Conservation (phyloP, 176 grass and related monocot species). For the Eragrostis nindensis region DNA sequence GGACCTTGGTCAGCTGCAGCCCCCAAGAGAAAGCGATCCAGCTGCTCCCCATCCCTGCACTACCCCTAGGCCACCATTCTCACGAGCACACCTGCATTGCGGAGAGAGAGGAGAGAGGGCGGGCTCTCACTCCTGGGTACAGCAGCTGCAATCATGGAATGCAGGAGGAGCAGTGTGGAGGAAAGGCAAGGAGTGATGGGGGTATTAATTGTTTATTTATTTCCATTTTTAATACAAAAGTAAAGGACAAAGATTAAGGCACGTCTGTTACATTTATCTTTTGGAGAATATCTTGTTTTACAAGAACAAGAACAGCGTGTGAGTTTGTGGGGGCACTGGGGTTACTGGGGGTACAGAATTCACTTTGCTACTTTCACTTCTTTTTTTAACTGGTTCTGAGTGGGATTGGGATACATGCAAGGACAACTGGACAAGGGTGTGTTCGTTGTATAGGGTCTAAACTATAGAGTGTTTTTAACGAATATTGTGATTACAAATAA, state of each 20-base stretch:
- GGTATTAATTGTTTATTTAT: slow-evolving; percentile 55
- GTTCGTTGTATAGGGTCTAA: too few species aligned
- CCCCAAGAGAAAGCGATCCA: slow-evolving; percentile 48
- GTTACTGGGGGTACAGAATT: not conserved
- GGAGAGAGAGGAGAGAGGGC: not conserved
- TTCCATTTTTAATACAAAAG: slow-evolving; percentile 26
- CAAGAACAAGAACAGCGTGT: slow-evolving; percentile 27
- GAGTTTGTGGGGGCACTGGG: slow-evolving; percentile 31
- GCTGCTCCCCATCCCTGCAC: slow-evolving; percentile 44
- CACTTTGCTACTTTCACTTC: slow-evolving; percentile 38
- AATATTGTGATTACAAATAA: too few species aligned
- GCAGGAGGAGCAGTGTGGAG: slow-evolving; percentile 1
- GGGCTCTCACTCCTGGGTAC: slow-evolving; percentile 31
- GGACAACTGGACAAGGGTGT: not conserved
- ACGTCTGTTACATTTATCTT: not conserved
- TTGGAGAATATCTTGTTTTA: slow-evolving; percentile 27
- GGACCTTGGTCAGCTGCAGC: slow-evolving; percentile 35
- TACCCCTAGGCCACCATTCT: slow-evolving; percentile 30
- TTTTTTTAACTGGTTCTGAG: slow-evolving; percentile 20
- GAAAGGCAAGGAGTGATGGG: slow-evolving; percentile 36
- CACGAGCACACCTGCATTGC: slow-evolving; percentile 16
- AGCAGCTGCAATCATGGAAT: slow-evolving; percentile 40
- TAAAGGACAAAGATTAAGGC: slow-evolving; percentile 59
- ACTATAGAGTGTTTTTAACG: too few species aligned
- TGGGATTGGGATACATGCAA: not conserved